Evolutionary conservation across 176 grass and related monocot genomes (phyloP).

Genomic region (Phoenix dactylifera): DNA sequence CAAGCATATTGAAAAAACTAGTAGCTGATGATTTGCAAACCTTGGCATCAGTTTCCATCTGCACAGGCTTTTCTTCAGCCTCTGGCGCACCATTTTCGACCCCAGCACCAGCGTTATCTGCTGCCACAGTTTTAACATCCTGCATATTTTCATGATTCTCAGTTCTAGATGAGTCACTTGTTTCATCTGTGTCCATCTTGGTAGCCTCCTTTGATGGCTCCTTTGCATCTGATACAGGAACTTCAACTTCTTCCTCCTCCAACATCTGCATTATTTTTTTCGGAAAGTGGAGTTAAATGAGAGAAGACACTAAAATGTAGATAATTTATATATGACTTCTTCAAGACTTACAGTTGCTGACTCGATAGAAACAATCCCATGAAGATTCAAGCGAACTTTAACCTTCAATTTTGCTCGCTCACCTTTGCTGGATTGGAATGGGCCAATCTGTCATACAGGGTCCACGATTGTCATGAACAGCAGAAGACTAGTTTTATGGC

Average conservation of each 20-base stretch:
- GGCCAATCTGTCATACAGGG: slow-evolving; percentile 47
- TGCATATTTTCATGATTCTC: slow-evolving; percentile 54
- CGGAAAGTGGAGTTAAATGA: not conserved
- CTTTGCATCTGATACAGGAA: slow-evolving; percentile 35
- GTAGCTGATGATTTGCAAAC: slow-evolving; percentile 16
- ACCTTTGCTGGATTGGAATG: slow-evolving; percentile 59
- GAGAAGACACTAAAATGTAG: not conserved
- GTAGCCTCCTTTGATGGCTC: slow-evolving; percentile 28
- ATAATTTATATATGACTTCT: slow-evolving; percentile 1
- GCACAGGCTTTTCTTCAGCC: slow-evolving; percentile 53
- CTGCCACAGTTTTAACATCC: slow-evolving; percentile 32
- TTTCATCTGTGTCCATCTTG: slow-evolving; percentile 64
- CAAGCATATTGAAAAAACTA: not conserved
- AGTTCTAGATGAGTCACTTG: slow-evolving; percentile 23
- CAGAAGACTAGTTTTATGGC: too few relatives aligned
- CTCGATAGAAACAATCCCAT: slow-evolving; percentile 79
- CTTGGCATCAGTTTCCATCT: slow-evolving; percentile 91
- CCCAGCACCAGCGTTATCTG: slow-evolving; percentile 26
- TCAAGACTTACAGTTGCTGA: slow-evolving; percentile 53
- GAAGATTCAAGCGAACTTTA: slow-evolving; percentile 76
- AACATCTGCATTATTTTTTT: slow-evolving; percentile 40
- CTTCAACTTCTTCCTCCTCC: slow-evolving; percentile 69
- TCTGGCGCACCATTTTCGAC: slow-evolving; percentile 58
- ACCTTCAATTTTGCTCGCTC: slow-evolving; percentile 72
- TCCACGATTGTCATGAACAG: too few relatives aligned